Conservation (phyloP, 2,329 filamentous ascomycete species). For the Capronia americana region DNA sequence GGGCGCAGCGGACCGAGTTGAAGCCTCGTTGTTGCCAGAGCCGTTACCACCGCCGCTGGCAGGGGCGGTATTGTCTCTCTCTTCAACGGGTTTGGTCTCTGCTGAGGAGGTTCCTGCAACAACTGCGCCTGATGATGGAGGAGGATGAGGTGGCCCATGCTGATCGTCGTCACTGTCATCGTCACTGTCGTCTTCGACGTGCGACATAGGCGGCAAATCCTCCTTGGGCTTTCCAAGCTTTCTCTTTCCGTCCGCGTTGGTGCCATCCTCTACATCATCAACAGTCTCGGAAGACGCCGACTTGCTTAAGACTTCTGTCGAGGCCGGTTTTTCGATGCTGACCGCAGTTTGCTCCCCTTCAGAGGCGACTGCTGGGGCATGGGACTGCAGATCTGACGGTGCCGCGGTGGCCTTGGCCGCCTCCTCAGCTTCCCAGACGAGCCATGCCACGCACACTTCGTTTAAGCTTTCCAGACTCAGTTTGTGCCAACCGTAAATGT, state of each 20-base stretch:
- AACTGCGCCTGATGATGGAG: background rate
- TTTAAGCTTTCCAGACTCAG: background rate
- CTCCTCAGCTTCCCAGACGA: background rate
- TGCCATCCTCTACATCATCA: background rate
- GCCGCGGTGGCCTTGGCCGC: background rate
- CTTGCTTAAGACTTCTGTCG: background rate
- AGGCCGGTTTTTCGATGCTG: too few relatives aligned
- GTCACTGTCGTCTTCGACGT: background rate
- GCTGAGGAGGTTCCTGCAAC: background rate
- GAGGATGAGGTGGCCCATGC: background rate
- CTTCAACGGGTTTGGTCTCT: background rate
- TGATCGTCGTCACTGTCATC: background rate
- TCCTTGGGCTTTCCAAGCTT: background rate
- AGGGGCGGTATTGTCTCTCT: background rate
- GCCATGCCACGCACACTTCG: background rate
- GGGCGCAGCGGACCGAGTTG: background rate
- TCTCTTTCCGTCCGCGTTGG: background rate
- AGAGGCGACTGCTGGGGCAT: background rate
- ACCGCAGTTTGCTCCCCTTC: background rate
- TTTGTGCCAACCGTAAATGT: background rate
- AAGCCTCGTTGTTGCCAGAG: background rate
- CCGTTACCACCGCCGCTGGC: background rate
- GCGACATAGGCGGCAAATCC: background rate
- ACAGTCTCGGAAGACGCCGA: background rate
- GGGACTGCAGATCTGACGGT: background rate